Evolutionary conservation across 345 rosid genomes (phyloP).

Genomic region (Arabis hirsuta): DNA sequence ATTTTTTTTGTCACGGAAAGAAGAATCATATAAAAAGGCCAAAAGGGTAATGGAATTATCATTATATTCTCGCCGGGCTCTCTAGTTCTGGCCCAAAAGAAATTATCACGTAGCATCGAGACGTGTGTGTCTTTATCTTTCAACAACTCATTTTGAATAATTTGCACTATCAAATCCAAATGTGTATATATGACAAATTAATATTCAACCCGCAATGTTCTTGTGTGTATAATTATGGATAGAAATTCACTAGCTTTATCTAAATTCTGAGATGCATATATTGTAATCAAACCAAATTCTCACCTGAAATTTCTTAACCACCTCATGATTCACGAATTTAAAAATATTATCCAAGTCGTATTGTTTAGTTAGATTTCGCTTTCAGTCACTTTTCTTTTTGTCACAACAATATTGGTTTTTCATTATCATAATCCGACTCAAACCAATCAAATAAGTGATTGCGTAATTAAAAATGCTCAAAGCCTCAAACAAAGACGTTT

Average conservation of each 20-base stretch:
- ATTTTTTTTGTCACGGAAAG: neutral
- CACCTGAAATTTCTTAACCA: conserved; percentile 18
- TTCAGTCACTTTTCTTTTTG: conserved; percentile 4
- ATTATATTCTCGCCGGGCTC: neutral
- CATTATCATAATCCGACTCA: neutral
- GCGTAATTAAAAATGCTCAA: neutral
- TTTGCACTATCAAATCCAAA: conserved; percentile 10
- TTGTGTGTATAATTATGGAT: no score
- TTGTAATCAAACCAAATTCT: conserved; percentile 6
- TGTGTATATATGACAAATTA: no score
- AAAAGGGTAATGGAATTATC: neutral
- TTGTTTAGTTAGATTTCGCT: conserved; percentile 9
- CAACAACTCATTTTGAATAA: conserved; percentile 30
- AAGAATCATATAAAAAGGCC: neutral
- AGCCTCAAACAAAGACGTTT: conserved; percentile 13
- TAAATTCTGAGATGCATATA: no score
- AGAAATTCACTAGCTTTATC: no score
- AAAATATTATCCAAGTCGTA: conserved; percentile 2
- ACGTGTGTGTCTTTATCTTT: conserved; percentile 7
- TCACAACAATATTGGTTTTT: neutral
- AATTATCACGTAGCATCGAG: conserved; percentile 4
- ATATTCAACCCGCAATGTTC: no score
- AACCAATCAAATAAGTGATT: conserved; percentile 2
- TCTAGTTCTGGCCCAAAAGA: conserved; percentile 19
- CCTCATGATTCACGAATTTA: neutral